These are phyloP conservation scores for Arthrobotrys sphaeroides DNA, from an alignment of 2,329 filamentous ascomycete genomes.

Conservation along the genomic window DNA sequence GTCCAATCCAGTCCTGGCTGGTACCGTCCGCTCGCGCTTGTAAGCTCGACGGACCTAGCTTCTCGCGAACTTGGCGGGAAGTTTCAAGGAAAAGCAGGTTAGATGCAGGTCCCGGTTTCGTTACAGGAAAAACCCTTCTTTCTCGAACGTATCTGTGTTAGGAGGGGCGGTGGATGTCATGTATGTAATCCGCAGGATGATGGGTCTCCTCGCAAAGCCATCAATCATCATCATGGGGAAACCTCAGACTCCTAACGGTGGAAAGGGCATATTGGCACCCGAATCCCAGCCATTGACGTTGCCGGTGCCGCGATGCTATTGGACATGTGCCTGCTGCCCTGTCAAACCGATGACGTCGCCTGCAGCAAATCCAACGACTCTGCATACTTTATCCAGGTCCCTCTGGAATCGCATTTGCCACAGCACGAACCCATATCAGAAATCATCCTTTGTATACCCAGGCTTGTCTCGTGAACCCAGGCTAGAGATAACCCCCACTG, in stretches of 20 bases:
- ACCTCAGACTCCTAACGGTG: background rate
- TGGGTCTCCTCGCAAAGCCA: background rate
- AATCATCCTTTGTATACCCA: no score
- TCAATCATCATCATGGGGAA: background rate
- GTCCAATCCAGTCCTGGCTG: background rate
- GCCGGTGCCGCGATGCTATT: conserved; percentile 23
- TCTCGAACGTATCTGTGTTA: no score
- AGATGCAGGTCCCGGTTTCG: conserved; percentile 24
- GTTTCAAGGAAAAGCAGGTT: conserved; percentile 18
- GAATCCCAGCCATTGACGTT: conserved; percentile 31
- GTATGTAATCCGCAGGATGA: no score
- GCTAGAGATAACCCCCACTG: background rate
- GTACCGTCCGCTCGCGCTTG: background rate
- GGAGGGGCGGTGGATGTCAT: no score
- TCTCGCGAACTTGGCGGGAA: conserved; percentile 33
- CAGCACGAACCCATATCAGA: background rate
- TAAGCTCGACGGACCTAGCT: background rate
- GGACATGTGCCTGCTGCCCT: conserved; percentile 24
- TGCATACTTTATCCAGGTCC: conserved; percentile 37
- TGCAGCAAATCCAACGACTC: conserved; percentile 39
- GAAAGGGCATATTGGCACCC: background rate
- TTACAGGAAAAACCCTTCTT: conserved; percentile 9
- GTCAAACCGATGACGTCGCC: conserved; percentile 48
- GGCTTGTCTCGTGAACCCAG: no score
- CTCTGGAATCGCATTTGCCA: conserved; percentile 13